Conservation (phyloP, 2,329 filamentous ascomycete species). For the Aspergillus fumigatus region DNA sequence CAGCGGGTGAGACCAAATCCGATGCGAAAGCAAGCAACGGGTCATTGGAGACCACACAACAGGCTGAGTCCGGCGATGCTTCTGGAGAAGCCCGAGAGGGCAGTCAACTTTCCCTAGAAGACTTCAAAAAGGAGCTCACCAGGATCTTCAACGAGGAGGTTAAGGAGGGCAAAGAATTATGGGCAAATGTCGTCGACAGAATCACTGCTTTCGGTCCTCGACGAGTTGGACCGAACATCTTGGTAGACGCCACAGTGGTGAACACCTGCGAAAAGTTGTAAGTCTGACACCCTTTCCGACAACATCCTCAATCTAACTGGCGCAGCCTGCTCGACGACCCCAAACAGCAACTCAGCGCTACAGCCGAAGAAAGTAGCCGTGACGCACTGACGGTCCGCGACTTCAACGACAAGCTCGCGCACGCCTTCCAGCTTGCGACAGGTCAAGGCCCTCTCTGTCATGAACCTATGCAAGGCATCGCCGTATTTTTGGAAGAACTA, state of each 20-base stretch:
- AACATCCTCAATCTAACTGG: slow-evolving; percentile 4
- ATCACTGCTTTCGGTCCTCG: slow-evolving; percentile 89
- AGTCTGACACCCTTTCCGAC: slow-evolving; percentile 23
- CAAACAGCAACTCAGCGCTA: slow-evolving; percentile 25
- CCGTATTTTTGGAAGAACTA: slow-evolving; percentile 82
- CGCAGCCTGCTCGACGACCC: slow-evolving; percentile 36
- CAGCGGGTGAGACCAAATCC: slow-evolving; percentile 40
- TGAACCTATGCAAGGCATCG: slow-evolving; percentile 89
- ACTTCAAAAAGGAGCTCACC: slow-evolving; percentile 72
- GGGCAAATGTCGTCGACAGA: slow-evolving; percentile 70
- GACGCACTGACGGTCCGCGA: slow-evolving; percentile 51
- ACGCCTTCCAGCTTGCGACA: slow-evolving; percentile 91
- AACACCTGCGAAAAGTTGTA: slow-evolving; percentile 71
- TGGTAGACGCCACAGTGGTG: slow-evolving; percentile 75
- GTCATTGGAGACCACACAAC: slow-evolving; percentile 36
- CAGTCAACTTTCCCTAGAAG: slow-evolving; percentile 62
- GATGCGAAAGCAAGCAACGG: slow-evolving; percentile 36
- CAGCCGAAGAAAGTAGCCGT: slow-evolving; percentile 20
- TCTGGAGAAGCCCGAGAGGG: slow-evolving; percentile 54
- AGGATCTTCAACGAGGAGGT: slow-evolving; percentile 60
- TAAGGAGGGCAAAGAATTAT: slow-evolving; percentile 69
- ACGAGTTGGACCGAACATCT: slow-evolving; percentile 78
- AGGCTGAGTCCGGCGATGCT: slow-evolving; percentile 45
- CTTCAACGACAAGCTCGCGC: slow-evolving; percentile 82
- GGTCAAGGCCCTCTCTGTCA: slow-evolving; percentile 85